Evolutionary conservation across 148 eudicot genomes (phyloP).

Genomic region (Cornus florida): DNA sequence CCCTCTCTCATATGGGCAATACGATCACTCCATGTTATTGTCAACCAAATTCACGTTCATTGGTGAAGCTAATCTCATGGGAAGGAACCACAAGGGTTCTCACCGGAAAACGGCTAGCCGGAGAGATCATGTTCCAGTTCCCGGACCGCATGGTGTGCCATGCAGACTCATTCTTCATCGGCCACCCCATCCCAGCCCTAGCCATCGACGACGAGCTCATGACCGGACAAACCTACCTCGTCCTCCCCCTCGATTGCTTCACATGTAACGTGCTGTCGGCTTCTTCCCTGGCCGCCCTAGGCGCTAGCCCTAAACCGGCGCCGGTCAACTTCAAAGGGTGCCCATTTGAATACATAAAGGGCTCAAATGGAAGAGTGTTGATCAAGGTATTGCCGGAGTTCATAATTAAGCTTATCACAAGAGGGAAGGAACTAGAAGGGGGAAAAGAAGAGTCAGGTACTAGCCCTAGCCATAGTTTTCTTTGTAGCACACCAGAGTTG

Average conservation of each 20-base stretch:
- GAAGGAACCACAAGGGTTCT: slow-evolving; percentile 60
- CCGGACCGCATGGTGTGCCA: slow-evolving; percentile 80
- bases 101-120: slow-evolving; percentile 48
- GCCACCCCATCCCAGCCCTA: slow-evolving; percentile 65
- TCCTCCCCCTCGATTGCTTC: slow-evolving; percentile 71
- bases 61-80: slow-evolving; percentile 44
- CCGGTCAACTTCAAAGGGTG: slow-evolving; percentile 28
- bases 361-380: slow-evolving; percentile 57
- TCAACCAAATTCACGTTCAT: slow-evolving; percentile 13
- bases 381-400: slow-evolving; percentile 75
- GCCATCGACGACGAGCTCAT: slow-evolving; percentile 54
- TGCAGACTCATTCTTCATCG: slow-evolving; percentile 78
- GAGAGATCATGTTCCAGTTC: slow-evolving; percentile 87
- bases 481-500: slow-evolving; percentile 86
- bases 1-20: slow-evolving; percentile 29
- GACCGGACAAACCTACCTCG: slow-evolving; percentile 60
- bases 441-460: not conserved
- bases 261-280: slow-evolving; percentile 47
- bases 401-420: slow-evolving; percentile 37
- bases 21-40: slow-evolving; percentile 13
- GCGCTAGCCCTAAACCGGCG: slow-evolving; percentile 19
- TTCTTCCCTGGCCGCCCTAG: slow-evolving; percentile 44
- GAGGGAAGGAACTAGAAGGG: slow-evolving; percentile 14
- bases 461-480: not conserved
- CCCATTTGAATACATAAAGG: slow-evolving; percentile 72